phyloP scores from a whole-genome alignment of 257 asterid genomes.

The Marsdenia floribunda region DNA sequence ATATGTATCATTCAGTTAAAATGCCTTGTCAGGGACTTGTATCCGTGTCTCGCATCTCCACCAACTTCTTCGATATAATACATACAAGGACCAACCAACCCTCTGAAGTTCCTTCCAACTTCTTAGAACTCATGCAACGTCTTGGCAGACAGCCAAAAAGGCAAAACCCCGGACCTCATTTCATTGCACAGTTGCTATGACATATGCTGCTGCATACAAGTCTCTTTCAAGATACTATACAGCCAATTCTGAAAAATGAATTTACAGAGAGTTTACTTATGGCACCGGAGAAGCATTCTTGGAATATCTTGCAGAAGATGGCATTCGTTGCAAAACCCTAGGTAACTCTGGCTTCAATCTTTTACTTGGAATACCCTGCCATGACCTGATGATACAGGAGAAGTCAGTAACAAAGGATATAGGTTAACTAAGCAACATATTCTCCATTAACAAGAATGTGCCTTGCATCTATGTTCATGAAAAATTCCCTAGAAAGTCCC shows the following conservation, averaged over 20 bases:
- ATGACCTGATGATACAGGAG: constrained; percentile 47
- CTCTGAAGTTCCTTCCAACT: constrained; percentile 4
- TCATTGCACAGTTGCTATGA: constrained; percentile 6
- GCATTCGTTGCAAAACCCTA: constrained; percentile 50
- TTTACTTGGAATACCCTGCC: constrained; percentile 66
- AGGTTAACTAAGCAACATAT: neutral
- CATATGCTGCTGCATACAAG: constrained; percentile 4
- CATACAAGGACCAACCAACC: neutral
- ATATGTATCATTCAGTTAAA: neutral
- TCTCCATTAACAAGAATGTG: neutral
- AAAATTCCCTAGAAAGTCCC: neutral
- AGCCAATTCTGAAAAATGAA: constrained; percentile 10
- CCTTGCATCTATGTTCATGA: neutral
- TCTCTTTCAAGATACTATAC: constrained; percentile 28
- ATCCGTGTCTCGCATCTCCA: too few species aligned
- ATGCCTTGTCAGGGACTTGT: neutral
- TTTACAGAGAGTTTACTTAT: constrained; percentile 23
- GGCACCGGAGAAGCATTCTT: constrained; percentile 56
- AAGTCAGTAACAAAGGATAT: neutral
- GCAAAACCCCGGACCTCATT: neutral
- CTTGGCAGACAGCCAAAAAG: neutral
- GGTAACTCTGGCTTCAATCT: constrained; percentile 62
- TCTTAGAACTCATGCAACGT: neutral
- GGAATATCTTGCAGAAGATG: constrained; percentile 52
- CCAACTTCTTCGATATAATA: neutral